phyloP scores from a whole-genome alignment of 257 asterid genomes.

The Lycium ferocissimum region DNA sequence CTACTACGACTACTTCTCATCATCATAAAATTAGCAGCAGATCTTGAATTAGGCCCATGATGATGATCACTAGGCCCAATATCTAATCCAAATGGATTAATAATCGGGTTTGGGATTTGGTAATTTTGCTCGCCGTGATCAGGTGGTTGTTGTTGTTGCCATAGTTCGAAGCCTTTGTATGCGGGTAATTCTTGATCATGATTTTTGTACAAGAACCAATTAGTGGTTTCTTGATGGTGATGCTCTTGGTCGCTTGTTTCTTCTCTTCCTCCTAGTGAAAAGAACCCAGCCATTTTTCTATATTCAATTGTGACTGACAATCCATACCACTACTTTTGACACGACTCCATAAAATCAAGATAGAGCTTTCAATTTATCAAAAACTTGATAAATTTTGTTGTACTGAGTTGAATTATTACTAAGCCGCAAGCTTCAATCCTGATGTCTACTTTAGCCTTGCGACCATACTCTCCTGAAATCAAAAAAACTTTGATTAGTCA shows the following conservation, averaged over 20 bases:
- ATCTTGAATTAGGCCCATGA: not conserved
- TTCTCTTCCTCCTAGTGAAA: slow-evolving; percentile 29
- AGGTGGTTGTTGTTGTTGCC: slow-evolving; percentile 25
- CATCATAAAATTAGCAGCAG: slow-evolving; percentile 11
- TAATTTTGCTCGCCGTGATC: not conserved
- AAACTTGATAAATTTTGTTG: not conserved
- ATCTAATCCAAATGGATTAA: slow-evolving; percentile 15
- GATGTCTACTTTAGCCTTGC: too few relatives aligned
- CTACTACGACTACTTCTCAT: slow-evolving; percentile 42
- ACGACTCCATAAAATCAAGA: not conserved
- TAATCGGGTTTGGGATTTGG: slow-evolving; percentile 1
- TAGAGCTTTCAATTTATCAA: not conserved
- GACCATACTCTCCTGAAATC: not conserved
- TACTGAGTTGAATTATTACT: not conserved
- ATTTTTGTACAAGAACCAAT: slow-evolving; percentile 27
- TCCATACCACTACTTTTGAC: not conserved
- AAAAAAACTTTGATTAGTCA: not conserved
- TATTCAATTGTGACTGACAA: slow-evolving; percentile 14
- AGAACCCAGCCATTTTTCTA: slow-evolving; percentile 24
- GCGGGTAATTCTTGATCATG: slow-evolving; percentile 21
- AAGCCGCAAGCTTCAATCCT: not conserved
- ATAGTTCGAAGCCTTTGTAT: slow-evolving; percentile 28
- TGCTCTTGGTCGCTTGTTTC: not conserved
- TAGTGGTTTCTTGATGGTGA: slow-evolving; percentile 13
- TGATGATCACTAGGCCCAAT: not conserved